Percentiles rank a stretch among this genome's conserved stretches.
Conservation (phyloP, 106 monocot species). For the Dactylorhiza incarnata region DNA sequence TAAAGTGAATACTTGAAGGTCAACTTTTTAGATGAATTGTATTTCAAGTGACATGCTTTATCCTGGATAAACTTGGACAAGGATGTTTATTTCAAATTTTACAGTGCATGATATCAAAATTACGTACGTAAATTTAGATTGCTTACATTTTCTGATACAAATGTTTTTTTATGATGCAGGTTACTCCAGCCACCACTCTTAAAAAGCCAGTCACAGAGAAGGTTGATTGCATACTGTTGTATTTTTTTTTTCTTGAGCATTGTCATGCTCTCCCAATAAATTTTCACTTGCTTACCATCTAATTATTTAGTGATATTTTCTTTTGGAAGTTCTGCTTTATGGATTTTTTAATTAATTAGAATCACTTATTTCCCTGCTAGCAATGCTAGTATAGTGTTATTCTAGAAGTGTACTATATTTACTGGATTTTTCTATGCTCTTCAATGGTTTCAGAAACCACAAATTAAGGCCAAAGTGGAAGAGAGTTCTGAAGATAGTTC, state of each 20-base stretch:
- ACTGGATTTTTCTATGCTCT: not conserved
- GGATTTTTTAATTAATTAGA: not conserved
- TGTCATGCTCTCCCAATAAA: not conserved
- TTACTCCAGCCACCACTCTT: not conserved
- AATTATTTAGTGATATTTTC: not conserved
- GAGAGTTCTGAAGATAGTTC: conserved; percentile 56
- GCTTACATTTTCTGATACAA: not conserved
- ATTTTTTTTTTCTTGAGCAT: not conserved
- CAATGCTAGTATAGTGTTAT: too few relatives aligned
- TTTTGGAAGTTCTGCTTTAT: not conserved
- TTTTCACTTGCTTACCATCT: not conserved
- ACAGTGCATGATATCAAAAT: not conserved
- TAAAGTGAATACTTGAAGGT: too few relatives aligned
- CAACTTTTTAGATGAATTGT: not conserved
- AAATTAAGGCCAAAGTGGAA: conserved; percentile 20
- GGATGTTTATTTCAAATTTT: not conserved
- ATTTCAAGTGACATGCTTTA: not conserved
- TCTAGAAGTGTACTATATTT: not conserved
- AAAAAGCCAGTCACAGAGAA: not conserved
- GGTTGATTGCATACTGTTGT: not conserved
- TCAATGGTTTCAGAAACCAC: not conserved
- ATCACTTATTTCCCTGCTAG: not conserved
- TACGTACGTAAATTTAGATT: not conserved
- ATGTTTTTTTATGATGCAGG: not conserved
- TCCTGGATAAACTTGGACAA: not conserved